Percentiles rank a stretch among this genome's conserved stretches.
These are phyloP conservation scores for Cardamine occulta DNA, from an alignment of 345 rosid species.

Conservation along the genomic window DNA sequence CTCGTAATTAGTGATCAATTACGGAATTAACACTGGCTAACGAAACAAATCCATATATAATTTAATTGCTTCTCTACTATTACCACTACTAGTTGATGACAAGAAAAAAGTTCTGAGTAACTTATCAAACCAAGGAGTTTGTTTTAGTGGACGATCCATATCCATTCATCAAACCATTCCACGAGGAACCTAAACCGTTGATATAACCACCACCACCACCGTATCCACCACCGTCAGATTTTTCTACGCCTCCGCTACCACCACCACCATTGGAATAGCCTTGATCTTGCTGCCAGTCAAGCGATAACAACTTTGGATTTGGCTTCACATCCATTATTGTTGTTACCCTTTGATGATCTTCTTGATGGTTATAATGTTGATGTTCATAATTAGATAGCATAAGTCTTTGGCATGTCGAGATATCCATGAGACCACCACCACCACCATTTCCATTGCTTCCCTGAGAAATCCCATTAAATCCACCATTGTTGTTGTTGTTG, in stretches of 20 bases:
- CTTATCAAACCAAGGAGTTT: constrained; percentile 42
- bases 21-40: constrained; percentile 25
- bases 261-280: constrained; percentile 53
- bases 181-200: constrained; percentile 43
- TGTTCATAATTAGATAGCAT: constrained; percentile 59
- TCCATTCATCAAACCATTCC: constrained; percentile 45
- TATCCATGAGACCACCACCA: constrained; percentile 57
- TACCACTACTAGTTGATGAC: constrained; percentile 8
- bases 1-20: constrained; percentile 16
- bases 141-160: constrained; percentile 42
- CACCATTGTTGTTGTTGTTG: constrained; percentile 27
- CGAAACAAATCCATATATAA: constrained; percentile 31
- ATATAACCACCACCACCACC: constrained; percentile 37
- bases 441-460: constrained; percentile 40
- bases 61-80: constrained; percentile 9
- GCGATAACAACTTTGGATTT: constrained; percentile 65
- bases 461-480: constrained; percentile 34
- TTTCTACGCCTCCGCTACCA: constrained; percentile 29
- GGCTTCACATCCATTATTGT: constrained; percentile 70
- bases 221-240: constrained; percentile 45
- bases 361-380: constrained; percentile 46
- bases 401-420: constrained; percentile 56
- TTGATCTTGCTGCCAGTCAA: constrained; percentile 88
- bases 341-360: constrained; percentile 47
- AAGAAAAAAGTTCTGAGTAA: constrained; percentile 11